phyloP scores from a whole-genome alignment of 306 rosid species.

The Ceratonia siliqua region DNA sequence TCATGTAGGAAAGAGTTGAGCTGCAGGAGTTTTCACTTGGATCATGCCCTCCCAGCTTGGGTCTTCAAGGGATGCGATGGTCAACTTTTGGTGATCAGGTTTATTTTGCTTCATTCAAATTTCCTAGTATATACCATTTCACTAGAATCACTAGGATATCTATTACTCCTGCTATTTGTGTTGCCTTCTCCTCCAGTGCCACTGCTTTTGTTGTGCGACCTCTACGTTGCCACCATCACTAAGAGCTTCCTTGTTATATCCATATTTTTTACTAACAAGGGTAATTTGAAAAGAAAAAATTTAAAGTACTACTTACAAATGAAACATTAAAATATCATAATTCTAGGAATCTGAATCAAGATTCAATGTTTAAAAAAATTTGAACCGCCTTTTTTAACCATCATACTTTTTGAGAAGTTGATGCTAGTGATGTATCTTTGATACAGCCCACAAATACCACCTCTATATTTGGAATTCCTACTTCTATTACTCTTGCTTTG shows the following conservation, averaged over 20 bases:
- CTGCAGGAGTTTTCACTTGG: slow-evolving; percentile 79
- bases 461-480: not conserved
- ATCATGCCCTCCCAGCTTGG: slow-evolving; percentile 83
- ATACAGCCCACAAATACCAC: not conserved
- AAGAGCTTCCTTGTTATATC: not conserved
- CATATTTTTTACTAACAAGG: not conserved
- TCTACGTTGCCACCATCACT: not conserved
- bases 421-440: not conserved
- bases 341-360: not conserved
- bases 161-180: not conserved
- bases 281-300: not conserved
- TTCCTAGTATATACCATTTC: not conserved
- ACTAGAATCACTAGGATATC: not conserved
- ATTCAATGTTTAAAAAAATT: not conserved
- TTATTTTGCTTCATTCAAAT: slow-evolving; percentile 46
- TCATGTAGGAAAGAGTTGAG: slow-evolving; percentile 76
- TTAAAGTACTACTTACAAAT: not conserved
- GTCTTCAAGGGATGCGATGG: slow-evolving; percentile 87
- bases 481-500: not conserved
- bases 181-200: not conserved
- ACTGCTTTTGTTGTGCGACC: slow-evolving; percentile 3
- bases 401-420: not conserved
- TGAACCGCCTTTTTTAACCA: not conserved
- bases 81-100: slow-evolving; percentile 78
- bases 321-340: not conserved